Conservation (phyloP, 83 land plant species). For the Picea abies region DNA sequence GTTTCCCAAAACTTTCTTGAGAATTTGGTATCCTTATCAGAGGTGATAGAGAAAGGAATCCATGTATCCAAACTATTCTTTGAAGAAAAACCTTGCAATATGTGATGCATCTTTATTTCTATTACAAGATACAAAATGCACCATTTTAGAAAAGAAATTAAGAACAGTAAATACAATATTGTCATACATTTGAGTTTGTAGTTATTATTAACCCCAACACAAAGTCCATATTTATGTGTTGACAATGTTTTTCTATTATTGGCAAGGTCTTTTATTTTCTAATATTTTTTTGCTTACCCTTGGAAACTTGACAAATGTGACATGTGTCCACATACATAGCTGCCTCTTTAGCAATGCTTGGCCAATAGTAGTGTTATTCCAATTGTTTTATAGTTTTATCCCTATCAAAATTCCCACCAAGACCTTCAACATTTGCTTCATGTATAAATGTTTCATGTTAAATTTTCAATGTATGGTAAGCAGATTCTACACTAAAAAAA, state of each 20-base stretch:
- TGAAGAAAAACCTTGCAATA: background rate
- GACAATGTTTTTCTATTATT: background rate
- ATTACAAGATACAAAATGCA: background rate
- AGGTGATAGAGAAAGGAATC: background rate
- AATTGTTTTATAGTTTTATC: no score
- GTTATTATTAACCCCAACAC: background rate
- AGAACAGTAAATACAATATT: background rate
- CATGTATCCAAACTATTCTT: background rate
- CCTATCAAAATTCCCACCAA: no score
- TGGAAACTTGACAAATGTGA: slow-evolving; percentile 7
- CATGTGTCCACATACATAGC: background rate
- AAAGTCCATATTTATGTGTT: background rate
- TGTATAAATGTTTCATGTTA: no score
- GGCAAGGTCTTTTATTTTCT: background rate
- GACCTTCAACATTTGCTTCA: no score
- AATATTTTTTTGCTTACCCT: background rate
- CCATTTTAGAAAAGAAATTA: background rate
- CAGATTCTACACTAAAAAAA: no score
- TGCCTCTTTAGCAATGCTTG: no score
- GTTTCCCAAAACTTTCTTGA: no score
- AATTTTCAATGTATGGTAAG: no score
- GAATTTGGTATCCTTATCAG: background rate
- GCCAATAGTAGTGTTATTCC: no score
- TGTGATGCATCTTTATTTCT: background rate
- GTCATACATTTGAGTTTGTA: background rate